Percentiles rank a stretch among this genome's conserved stretches.
phyloP scores from a whole-genome alignment of 2,329 filamentous ascomycete species.

The Plenodomus biglobosus region DNA sequence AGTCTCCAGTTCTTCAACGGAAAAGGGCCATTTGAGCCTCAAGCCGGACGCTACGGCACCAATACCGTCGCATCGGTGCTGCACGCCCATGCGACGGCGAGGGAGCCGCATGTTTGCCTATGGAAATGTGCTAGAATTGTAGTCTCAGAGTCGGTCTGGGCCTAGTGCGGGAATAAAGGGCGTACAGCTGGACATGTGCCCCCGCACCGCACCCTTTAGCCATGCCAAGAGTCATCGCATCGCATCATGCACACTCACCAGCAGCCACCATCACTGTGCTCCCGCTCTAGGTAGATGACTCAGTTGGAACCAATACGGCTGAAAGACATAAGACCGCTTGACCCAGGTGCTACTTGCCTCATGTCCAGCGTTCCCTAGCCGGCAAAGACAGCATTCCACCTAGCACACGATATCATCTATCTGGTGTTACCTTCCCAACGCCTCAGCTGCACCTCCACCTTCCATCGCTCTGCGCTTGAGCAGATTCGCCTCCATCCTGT shows the following conservation, averaged over 20 bases:
- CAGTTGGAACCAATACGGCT: slow-evolving; percentile 12
- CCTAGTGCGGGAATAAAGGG: slow-evolving; percentile 13
- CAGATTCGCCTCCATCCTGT: neutral
- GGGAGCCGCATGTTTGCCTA: neutral
- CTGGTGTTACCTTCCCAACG: neutral
- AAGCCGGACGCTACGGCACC: neutral
- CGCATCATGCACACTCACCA: slow-evolving; percentile 17
- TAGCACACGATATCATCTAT: neutral
- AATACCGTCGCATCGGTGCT: neutral
- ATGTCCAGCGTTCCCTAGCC: slow-evolving; percentile 2
- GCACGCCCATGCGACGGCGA: neutral
- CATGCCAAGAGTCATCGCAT: slow-evolving; percentile 9
- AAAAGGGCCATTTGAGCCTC: neutral
- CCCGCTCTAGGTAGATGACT: slow-evolving; percentile 20
- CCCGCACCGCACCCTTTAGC: slow-evolving; percentile 7
- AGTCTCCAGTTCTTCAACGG: neutral
- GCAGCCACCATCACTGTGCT: slow-evolving; percentile 12
- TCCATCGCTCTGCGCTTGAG: slow-evolving; percentile 5
- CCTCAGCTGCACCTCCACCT: slow-evolving; percentile 22
- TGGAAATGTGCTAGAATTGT: neutral
- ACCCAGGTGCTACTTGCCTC: slow-evolving; percentile 3
- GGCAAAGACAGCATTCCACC: slow-evolving; percentile 8
- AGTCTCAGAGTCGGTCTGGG: neutral
- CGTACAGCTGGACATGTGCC: slow-evolving; percentile 6
- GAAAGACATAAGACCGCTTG: slow-evolving; percentile 22